Conservation (phyloP, 495 filamentous ascomycete species). For the Penicillium coprophilum region DNA sequence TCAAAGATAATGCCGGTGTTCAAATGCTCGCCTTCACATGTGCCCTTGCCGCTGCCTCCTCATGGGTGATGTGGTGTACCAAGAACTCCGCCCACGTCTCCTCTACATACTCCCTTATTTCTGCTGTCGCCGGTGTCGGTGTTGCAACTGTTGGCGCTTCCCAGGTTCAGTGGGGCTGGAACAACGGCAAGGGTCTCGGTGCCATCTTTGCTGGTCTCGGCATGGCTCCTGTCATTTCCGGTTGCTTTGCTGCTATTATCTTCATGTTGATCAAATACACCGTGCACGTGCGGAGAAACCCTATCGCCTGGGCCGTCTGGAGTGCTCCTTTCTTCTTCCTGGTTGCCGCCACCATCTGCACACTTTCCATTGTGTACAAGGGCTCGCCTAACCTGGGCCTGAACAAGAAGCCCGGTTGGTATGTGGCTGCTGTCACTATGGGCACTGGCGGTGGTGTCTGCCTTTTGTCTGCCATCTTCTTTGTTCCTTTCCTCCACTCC, state of each 20-base stretch:
- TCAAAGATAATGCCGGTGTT: conserved; percentile 53
- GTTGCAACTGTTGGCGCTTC: conserved; percentile 57
- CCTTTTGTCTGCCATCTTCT: conserved; percentile 56
- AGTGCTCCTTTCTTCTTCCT: conserved; percentile 60
- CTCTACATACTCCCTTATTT: conserved; percentile 64
- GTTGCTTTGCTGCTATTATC: conserved; percentile 54
- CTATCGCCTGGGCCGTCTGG: conserved; percentile 56
- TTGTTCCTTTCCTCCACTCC: conserved; percentile 57
- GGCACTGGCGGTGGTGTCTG: conserved; percentile 52
- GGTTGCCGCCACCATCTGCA: conserved; percentile 56
- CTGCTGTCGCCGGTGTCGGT: conserved; percentile 61
- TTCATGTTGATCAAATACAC: conserved; percentile 61
- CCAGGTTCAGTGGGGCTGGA: conserved; percentile 64
- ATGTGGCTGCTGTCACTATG: conserved; percentile 56
- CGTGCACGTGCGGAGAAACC: conserved; percentile 58
- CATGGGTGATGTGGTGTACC: conserved; percentile 64
- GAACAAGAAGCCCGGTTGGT: conserved; percentile 55
- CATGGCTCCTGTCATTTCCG: conserved; percentile 61
- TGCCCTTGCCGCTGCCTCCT: conserved; percentile 54
- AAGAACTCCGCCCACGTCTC: conserved; percentile 61
- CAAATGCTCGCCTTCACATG: conserved; percentile 62
- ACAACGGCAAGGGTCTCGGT: conserved; percentile 56
- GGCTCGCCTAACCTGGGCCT: conserved; percentile 57
- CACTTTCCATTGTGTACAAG: conserved; percentile 64
- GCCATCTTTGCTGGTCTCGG: conserved; percentile 61